These are phyloP conservation scores for Theileria annulata DNA, from an alignment of 169 alveolate genomes.

Conservation along the genomic window DNA sequence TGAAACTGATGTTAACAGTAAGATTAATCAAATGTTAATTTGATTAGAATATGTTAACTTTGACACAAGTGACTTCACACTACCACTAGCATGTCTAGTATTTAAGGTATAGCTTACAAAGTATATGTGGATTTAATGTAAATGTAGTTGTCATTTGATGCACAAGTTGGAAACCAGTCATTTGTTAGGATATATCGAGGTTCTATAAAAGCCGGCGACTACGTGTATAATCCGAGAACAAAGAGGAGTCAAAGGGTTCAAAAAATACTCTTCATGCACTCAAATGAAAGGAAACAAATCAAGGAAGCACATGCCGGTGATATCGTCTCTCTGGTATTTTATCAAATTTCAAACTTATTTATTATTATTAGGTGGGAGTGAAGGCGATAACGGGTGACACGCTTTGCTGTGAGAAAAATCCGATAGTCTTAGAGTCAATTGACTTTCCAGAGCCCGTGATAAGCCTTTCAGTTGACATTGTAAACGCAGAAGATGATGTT, in stretches of 20 bases:
- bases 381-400: conserved; percentile 87
- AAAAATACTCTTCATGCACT: conserved; percentile 81
- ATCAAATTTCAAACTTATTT: background rate
- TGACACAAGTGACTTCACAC: conserved; percentile 51
- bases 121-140: background rate
- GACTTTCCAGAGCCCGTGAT: conserved; percentile 84
- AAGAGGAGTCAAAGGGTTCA: conserved; percentile 78
- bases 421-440: conserved; percentile 76
- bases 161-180: conserved; percentile 74
- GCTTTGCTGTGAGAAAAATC: conserved; percentile 66
- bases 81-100: conserved; percentile 67
- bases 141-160: conserved; percentile 39
- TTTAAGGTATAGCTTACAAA: conserved; percentile 52
- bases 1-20: background rate
- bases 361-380: conserved; percentile 69
- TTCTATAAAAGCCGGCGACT: conserved; percentile 71
- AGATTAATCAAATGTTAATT: background rate
- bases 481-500: conserved; percentile 72
- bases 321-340: conserved; percentile 66
- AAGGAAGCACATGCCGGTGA: conserved; percentile 78
- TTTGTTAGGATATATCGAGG: conserved; percentile 81
- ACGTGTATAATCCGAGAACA: conserved; percentile 76
- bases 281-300: conserved; percentile 79
- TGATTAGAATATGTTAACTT: conserved; percentile 13
- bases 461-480: conserved; percentile 73